Conservation (phyloP, 441 rosid genomes). For the Populus hybrid region DNA sequence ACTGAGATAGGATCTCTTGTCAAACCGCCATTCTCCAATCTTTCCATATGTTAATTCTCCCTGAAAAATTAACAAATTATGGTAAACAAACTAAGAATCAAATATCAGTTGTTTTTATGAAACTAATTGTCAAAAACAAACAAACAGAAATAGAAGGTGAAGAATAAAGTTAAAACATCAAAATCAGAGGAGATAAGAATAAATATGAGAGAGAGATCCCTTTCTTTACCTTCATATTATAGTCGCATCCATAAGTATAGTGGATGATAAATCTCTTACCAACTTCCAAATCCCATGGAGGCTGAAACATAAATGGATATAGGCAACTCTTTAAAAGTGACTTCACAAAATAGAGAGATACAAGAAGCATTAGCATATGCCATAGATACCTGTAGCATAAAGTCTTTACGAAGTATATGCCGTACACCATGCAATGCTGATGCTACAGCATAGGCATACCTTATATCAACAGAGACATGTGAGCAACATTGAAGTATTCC, state of each 20-base stretch:
- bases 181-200: neutral
- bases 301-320: constrained; percentile 40
- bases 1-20: constrained; percentile 63
- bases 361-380: constrained; percentile 4
- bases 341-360: constrained; percentile 7
- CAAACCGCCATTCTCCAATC: constrained; percentile 77
- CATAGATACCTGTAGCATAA: constrained; percentile 65
- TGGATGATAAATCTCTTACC: constrained; percentile 69
- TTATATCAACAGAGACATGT: constrained; percentile 20
- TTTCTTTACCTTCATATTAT: constrained; percentile 46
- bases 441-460: constrained; percentile 89
- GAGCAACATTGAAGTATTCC: constrained; percentile 5
- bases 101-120: neutral
- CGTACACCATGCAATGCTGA: constrained; percentile 68
- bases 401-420: constrained; percentile 61
- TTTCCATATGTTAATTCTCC: constrained; percentile 64
- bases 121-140: constrained; percentile 1
- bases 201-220: neutral
- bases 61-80: constrained; percentile 28
- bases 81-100: neutral
- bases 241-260: constrained; percentile 81
- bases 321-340: neutral
- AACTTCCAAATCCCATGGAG: constrained; percentile 66
- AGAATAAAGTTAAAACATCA: neutral
- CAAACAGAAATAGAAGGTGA: neutral